Evolutionary conservation across 129 eudicot species (phyloP).

Genomic region (Scalesia atractyloides): DNA sequence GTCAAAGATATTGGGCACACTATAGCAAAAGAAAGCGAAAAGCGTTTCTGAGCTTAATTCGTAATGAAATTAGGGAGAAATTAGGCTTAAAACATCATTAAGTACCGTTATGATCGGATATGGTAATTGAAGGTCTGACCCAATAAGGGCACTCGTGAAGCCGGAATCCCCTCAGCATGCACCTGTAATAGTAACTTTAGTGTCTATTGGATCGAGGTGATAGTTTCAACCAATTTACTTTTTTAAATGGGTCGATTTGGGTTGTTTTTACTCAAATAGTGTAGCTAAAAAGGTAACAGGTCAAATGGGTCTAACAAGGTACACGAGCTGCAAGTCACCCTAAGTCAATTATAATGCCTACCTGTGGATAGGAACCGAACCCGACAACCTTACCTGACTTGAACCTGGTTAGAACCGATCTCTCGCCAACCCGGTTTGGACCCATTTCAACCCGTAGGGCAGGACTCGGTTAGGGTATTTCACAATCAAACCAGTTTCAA

Average conservation of each 20-base stretch:
- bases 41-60: not conserved
- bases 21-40: conserved; percentile 13
- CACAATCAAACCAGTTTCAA: too few relatives aligned
- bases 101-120: conserved; percentile 87
- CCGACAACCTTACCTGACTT: too few relatives aligned
- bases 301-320: not conserved
- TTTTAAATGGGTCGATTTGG: conserved; percentile 1
- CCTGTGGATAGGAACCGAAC: too few relatives aligned
- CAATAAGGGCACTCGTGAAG: conserved; percentile 90
- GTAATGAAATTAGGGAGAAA: not conserved
- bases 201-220: not conserved
- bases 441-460: too few relatives aligned
- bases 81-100: not conserved
- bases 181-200: conserved; percentile 59
- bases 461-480: too few relatives aligned
- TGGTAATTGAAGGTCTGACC: conserved; percentile 92
- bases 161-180: conserved; percentile 96
- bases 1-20: conserved; percentile 16
- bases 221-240: conserved; percentile 4
- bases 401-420: too few relatives aligned
- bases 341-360: not conserved
- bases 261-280: not conserved
- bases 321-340: not conserved
- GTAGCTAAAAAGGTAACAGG: not conserved
- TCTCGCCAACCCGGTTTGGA: too few relatives aligned